A percentile compares a stretch with the other conserved stretches of the same genome.
These are phyloP conservation scores for Aspergillus mulundensis DNA, from an alignment of 495 filamentous ascomycete genomes.

Conservation along the genomic window DNA sequence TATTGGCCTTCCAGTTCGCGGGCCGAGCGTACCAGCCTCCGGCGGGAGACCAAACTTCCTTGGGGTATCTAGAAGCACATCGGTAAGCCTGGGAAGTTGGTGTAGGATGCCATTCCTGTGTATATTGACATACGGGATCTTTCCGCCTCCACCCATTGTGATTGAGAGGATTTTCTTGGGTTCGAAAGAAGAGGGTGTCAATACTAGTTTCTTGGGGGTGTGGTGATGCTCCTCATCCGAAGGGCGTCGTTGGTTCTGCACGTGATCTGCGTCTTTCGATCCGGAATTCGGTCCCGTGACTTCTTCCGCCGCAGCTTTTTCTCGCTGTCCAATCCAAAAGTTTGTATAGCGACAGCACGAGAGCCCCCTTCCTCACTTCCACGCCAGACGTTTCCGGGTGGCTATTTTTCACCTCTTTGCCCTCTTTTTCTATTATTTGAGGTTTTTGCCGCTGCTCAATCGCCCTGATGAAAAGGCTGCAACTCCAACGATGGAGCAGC, in stretches of 20 bases:
- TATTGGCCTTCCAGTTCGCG: slow-evolving; percentile 91
- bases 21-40: slow-evolving; percentile 97
- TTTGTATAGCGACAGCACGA: slow-evolving; percentile 10
- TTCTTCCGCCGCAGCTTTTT: slow-evolving; percentile 43
- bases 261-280: slow-evolving; percentile 18
- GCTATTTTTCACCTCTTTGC: slow-evolving; percentile 9
- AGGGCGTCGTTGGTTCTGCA: slow-evolving; percentile 29
- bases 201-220: slow-evolving; percentile 18
- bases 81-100: slow-evolving; percentile 21
- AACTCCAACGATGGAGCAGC: slow-evolving; percentile 65
- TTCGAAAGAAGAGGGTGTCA: slow-evolving; percentile 22
- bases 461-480: slow-evolving; percentile 65
- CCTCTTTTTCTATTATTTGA: slow-evolving; percentile 3
- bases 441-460: slow-evolving; percentile 6
- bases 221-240: slow-evolving; percentile 28
- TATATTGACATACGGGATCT: slow-evolving; percentile 69
- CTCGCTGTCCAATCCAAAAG: slow-evolving; percentile 22
- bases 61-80: slow-evolving; percentile 70
- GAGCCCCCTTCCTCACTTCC: slow-evolving; percentile 10
- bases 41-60: slow-evolving; percentile 98
- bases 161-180: slow-evolving; percentile 25
- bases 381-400: slow-evolving; percentile 9
- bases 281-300: slow-evolving; percentile 37
- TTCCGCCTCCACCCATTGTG: slow-evolving; percentile 63
- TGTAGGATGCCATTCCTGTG: too few relatives aligned